These are phyloP conservation scores for Pseudonitzschia multiseries DNA, from an alignment of 108 stramenopile species.

Conservation along the genomic window DNA sequence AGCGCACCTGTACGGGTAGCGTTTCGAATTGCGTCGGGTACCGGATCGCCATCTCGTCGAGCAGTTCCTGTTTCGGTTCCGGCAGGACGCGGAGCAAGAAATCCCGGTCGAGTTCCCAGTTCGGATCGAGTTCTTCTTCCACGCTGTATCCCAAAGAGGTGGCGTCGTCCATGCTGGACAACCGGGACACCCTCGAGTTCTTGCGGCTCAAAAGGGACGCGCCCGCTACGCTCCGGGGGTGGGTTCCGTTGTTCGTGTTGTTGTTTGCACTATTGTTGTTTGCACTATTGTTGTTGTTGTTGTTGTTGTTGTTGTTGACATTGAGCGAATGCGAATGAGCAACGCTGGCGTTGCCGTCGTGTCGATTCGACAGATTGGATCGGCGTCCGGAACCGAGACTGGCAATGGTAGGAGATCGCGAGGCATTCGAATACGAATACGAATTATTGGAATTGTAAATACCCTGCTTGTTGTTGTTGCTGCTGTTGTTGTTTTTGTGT, in stretches of 20 bases:
- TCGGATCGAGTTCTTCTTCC: slow-evolving; percentile 59
- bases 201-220: slow-evolving; percentile 21
- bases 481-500: neutral
- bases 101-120: slow-evolving; percentile 50
- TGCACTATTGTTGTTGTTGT: too few species aligned
- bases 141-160: slow-evolving; percentile 32
- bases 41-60: slow-evolving; percentile 59
- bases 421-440: neutral
- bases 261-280: too few species aligned
- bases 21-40: slow-evolving; percentile 73
- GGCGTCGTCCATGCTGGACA: slow-evolving; percentile 25
- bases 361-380: slow-evolving; percentile 14
- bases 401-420: slow-evolving; percentile 8
- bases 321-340: slow-evolving; percentile 6
- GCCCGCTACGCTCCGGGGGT: slow-evolving; percentile 1
- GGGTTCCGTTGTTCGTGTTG: too few species aligned
- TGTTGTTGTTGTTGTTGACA: too few species aligned
- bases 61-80: slow-evolving; percentile 45
- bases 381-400: slow-evolving; percentile 8
- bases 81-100: slow-evolving; percentile 53
- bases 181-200: slow-evolving; percentile 10
- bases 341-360: slow-evolving; percentile 10
- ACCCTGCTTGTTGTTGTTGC: too few species aligned
- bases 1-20: slow-evolving; percentile 72
- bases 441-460: too few species aligned